Conservation (phyloP, 2,329 filamentous ascomycete species). For the Aureobasidium sp. region DNA sequence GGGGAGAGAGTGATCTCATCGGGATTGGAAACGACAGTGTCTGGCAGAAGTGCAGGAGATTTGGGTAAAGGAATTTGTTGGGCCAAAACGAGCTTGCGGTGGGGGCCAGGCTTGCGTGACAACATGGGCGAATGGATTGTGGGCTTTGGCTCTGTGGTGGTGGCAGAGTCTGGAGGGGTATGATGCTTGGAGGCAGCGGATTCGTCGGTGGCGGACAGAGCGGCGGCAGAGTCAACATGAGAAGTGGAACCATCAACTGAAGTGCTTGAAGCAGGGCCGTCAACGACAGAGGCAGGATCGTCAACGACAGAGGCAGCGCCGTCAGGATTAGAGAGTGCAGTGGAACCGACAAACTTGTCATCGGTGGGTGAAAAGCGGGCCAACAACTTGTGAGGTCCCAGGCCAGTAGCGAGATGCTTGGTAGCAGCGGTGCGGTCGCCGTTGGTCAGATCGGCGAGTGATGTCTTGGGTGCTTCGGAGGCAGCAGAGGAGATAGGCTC, state of each 20-base stretch:
- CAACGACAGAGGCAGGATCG: background rate
- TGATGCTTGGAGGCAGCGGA: background rate
- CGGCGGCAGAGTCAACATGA: too few relatives aligned
- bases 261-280: too few relatives aligned
- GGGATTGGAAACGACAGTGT: background rate
- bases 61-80: background rate
- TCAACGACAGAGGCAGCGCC: background rate
- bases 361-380: background rate
- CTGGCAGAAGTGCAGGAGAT: background rate
- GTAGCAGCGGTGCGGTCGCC: background rate
- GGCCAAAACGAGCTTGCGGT: background rate
- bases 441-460: slow-evolving; percentile 3
- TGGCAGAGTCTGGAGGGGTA: background rate
- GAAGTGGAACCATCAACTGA: too few relatives aligned
- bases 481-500: background rate
- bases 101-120: background rate
- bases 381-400: background rate
- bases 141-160: background rate
- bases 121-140: background rate
- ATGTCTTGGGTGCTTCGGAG: background rate
- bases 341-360: background rate
- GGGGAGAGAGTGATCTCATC: background rate
- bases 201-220: background rate
- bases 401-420: background rate
- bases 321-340: background rate